Evolutionary conservation across 305 asterid genomes (phyloP).

Genomic region (Stenogyne calaminthoides): DNA sequence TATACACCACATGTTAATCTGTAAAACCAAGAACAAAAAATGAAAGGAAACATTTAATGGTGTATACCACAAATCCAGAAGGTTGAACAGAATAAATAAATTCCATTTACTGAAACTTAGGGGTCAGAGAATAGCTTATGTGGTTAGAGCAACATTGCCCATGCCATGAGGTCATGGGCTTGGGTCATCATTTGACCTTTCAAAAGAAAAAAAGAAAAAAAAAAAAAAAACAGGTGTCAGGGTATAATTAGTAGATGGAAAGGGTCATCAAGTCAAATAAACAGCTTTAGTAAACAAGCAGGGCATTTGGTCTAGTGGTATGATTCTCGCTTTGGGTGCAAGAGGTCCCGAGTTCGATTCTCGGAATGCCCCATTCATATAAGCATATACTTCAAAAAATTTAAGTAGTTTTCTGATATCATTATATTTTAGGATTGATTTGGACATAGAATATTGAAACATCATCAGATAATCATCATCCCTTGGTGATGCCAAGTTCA

Average conservation of each 20-base stretch:
- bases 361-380: slow-evolving; percentile 65
- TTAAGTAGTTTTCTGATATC: background rate
- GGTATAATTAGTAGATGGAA: background rate
- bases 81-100: no score
- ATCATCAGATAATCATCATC: background rate
- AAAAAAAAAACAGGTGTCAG: background rate
- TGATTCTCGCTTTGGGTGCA: slow-evolving; percentile 98
- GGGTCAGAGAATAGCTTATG: no score
- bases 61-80: no score
- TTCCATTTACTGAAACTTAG: no score
- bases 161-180: no score
- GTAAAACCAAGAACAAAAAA: no score
- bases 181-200: no score
- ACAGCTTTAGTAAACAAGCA: background rate
- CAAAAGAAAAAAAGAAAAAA: no score
- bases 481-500: background rate
- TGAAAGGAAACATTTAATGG: no score
- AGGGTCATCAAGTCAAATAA: background rate
- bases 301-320: slow-evolving; percentile 90
- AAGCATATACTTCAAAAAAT: background rate
- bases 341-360: slow-evolving; percentile 98
- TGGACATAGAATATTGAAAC: background rate
- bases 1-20: background rate
- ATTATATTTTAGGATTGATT: background rate
- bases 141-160: no score